Evolutionary conservation across 805 yeast genomes (phyloP), one percentile per base, ranked within the genome.

Genomic region (Ogataea populi-albae): DNA sequence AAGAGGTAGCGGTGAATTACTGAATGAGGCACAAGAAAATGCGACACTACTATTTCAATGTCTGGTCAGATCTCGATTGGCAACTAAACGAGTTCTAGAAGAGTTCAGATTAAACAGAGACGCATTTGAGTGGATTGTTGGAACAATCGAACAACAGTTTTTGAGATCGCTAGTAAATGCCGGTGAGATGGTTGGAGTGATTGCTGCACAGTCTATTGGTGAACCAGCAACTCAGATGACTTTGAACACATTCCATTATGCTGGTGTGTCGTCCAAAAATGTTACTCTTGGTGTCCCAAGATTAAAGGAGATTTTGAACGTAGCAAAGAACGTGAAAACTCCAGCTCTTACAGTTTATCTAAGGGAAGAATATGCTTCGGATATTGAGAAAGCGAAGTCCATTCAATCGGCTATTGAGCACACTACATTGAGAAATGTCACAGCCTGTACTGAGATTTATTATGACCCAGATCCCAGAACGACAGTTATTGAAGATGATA

Each of bases 201-300:
- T 89, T 55, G 97, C 97, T 35, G 96, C 97, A 2, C 97, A 89
- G 69, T 87, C 96, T 23, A 89, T 89, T 66, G 97, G 97, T 70
- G 97, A 89, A 61, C 97, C 97, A 34, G 96, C 97, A 26, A 89
- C 97, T 21, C 97, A 89, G 65, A 89, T 89, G 97, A 89, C 97
- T 3, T 74, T 89, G 65, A 89, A 89, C 58, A 89, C 97, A 51
- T 89, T 88, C 89, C 96, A 88, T 71, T 88, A 86, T 71, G 96
- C 96, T 12, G 96, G 96, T 81, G 96, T 88, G 41, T 88, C 95
- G 22, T 86, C 96, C 3, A 88, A 87, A 81, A 88, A 88, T 62
- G 96, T 88, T 45, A 88, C 96, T 3, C 77, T 91, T 47, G 96
- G 96, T 78, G 96, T 88, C 58, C 97, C 97, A 42, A 94, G 97